Base-by-base conservation (phyloP, 129 eudicot species). In the Oenanthe sinensis region DNA sequence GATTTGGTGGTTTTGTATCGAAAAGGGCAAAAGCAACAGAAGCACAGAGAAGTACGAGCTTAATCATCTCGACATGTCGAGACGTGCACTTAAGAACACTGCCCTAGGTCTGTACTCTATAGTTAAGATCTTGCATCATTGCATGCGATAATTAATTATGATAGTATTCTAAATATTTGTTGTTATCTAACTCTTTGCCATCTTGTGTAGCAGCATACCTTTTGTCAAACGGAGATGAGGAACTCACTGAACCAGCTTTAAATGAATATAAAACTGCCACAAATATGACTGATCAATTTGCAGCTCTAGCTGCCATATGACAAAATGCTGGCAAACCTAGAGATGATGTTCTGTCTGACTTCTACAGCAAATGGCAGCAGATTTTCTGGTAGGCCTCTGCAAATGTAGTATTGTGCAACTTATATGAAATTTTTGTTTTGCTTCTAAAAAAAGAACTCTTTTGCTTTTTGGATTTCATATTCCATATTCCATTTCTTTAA, bases 201-300 rank as follows among this genome's bases (percentile, higher is more conserved):
- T 33, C 36, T 33, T 33, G 36, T 72, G 74, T 12, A 80, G 82
- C 89, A 95, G 99, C 87, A 48, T 91, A 95, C 84, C 97, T 95
- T 85, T 90, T 89, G 19, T 86, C 91, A 11, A 91, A 90, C 44
- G 97, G 86, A 58, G 92, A 90, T 69, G 75, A 82, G 78, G 96
- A 88, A 67, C 36, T 84, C 43, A 92, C 87, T 0, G 90, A 95
- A 75, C 97, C 92, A 83, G 90, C 87, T 24, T 79, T 95, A 83
- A 69, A 90, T 36, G 99, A 95, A 85, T 95, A 95, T 78, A 90
- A 58, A 77, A 83, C 84, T 37, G 97, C 99, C 50, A 90, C 94
- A 77, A 95, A 95, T 82, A 83, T 95, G 99, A 95, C 99, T 0
- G 99, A 95, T 40, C 99, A 95, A 79, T 90, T 95, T 80, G 85